These are phyloP conservation scores for Saccharomycopsis fibuligera DNA, from an alignment of 805 yeast species.

Conservation along the genomic window DNA sequence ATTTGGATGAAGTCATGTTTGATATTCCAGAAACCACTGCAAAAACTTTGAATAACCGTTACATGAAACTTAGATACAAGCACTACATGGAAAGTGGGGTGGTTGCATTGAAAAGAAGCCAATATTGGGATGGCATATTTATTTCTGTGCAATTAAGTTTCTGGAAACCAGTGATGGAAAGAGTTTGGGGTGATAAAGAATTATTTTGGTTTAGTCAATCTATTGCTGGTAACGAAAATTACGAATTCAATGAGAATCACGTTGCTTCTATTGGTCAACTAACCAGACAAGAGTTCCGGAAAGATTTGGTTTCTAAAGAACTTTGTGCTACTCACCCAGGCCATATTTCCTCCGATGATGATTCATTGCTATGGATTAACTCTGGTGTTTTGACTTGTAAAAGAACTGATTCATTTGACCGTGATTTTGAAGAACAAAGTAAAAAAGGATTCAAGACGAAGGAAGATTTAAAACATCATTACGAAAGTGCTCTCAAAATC, in stretches of 20 bases:
- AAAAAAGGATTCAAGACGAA: slow-evolving; percentile 8
- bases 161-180: slow-evolving; percentile 34
- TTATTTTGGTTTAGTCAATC: slow-evolving; percentile 66
- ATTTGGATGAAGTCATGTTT: slow-evolving; percentile 25
- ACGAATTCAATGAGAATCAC: slow-evolving; percentile 31
- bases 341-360: slow-evolving; percentile 43
- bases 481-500: slow-evolving; percentile 35
- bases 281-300: slow-evolving; percentile 4
- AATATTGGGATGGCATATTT: slow-evolving; percentile 46
- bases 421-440: slow-evolving; percentile 28
- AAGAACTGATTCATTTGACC: slow-evolving; percentile 31
- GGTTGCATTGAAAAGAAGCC: slow-evolving; percentile 39
- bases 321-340: slow-evolving; percentile 56
- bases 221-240: slow-evolving; percentile 33
- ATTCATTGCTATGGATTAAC: slow-evolving; percentile 48
- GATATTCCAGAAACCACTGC: slow-evolving; percentile 19
- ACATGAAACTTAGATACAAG: slow-evolving; percentile 26
- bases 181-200: slow-evolving; percentile 76
- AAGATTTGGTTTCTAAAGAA: slow-evolving; percentile 28
- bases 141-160: slow-evolving; percentile 36
- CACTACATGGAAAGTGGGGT: slow-evolving; percentile 42
- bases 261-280: slow-evolving; percentile 34
- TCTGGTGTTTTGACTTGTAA: slow-evolving; percentile 49
- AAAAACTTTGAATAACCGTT: slow-evolving; percentile 23
- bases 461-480: slow-evolving; percentile 28